Conservation (phyloP, 805 yeast species). For the Wickerhamomyces bisporus region DNA sequence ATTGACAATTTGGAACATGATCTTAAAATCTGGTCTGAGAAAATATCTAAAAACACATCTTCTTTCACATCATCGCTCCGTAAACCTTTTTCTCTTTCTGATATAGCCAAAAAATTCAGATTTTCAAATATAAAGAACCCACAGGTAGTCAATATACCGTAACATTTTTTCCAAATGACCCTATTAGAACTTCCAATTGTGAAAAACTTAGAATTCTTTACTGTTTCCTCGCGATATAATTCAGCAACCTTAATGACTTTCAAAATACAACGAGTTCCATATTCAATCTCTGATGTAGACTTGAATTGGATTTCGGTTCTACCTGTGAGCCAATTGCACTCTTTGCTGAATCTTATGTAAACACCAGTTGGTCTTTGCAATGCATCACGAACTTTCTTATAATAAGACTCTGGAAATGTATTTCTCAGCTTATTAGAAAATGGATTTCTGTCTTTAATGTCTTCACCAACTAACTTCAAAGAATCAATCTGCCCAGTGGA, state of each 20-base stretch:
- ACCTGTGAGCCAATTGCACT: constrained; percentile 22
- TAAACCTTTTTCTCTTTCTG: constrained; percentile 24
- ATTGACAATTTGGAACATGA: constrained; percentile 31
- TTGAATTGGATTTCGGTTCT: constrained; percentile 18
- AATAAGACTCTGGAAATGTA: constrained; percentile 8
- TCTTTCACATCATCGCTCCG: constrained; percentile 14
- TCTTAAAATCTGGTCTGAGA: constrained; percentile 16
- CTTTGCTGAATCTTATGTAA: constrained; percentile 27
- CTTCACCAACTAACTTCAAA: constrained; percentile 18
- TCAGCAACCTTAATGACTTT: constrained; percentile 38
- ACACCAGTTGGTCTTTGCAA: constrained; percentile 27
- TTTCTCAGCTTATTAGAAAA: constrained; percentile 6
- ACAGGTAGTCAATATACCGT: constrained; percentile 43
- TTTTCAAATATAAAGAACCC: constrained; percentile 44
- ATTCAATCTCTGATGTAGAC: constrained; percentile 1
- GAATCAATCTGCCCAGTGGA: constrained; percentile 19
- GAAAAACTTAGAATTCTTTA: constrained; percentile 25
- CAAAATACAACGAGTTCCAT: constrained; percentile 8
- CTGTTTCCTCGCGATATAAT: constrained; percentile 35
- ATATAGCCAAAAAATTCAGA: constrained; percentile 25
- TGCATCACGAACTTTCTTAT: constrained; percentile 5
- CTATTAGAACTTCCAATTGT: constrained; percentile 23
- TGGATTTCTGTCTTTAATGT: constrained; percentile 8
- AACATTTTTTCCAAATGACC: constrained; percentile 38
- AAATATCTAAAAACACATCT: constrained; percentile 28